phyloP scores from a whole-genome alignment of 768 basidiomycete genomes.

The Xerocomus brunneocitrinus region DNA sequence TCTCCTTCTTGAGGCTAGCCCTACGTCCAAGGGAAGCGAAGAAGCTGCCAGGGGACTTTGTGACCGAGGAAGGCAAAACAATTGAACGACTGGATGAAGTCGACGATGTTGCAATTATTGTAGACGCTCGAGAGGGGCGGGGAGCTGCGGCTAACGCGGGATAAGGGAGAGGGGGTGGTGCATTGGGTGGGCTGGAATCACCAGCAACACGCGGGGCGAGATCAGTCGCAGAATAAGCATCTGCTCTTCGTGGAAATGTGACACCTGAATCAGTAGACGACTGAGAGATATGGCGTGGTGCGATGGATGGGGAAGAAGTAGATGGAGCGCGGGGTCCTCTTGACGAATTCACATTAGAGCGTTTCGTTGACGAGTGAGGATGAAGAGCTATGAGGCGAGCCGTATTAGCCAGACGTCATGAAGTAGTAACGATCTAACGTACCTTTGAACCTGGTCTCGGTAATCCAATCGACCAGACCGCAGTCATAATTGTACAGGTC shows the following conservation, averaged over 20 bases:
- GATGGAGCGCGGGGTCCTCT: slow-evolving; percentile 31
- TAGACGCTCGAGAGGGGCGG: slow-evolving; percentile 30
- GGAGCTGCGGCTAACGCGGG: slow-evolving; percentile 53
- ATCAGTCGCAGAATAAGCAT: slow-evolving; percentile 76
- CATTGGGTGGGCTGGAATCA: slow-evolving; percentile 50
- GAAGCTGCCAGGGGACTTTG: slow-evolving; percentile 54
- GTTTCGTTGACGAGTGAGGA: slow-evolving; percentile 24
- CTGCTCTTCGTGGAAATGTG: slow-evolving; percentile 76
- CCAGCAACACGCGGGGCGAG: slow-evolving; percentile 45
- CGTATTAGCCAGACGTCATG: slow-evolving; percentile 1
- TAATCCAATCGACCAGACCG: slow-evolving; percentile 74
- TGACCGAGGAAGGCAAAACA: slow-evolving; percentile 36
- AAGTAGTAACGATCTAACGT: slow-evolving; percentile 1
- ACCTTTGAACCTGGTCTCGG: slow-evolving; percentile 55
- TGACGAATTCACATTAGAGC: slow-evolving; percentile 21
- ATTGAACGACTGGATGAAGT: slow-evolving; percentile 47
- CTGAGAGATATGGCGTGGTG: slow-evolving; percentile 64
- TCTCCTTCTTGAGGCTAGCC: slow-evolving; percentile 48
- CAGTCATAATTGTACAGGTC: slow-evolving; percentile 72
- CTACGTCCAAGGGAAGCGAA: slow-evolving; percentile 74
- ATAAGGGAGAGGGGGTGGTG: slow-evolving; percentile 66
- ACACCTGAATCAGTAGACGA: slow-evolving; percentile 70
- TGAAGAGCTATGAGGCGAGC: slow-evolving; percentile 15
- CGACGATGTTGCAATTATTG: slow-evolving; percentile 36
- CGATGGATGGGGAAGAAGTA: slow-evolving; percentile 42